Percentiles rank a stretch among this genome's conserved stretches.
Conservation (phyloP, 1,139 yeast genomes). For the Pneumocystis canis region DNA sequence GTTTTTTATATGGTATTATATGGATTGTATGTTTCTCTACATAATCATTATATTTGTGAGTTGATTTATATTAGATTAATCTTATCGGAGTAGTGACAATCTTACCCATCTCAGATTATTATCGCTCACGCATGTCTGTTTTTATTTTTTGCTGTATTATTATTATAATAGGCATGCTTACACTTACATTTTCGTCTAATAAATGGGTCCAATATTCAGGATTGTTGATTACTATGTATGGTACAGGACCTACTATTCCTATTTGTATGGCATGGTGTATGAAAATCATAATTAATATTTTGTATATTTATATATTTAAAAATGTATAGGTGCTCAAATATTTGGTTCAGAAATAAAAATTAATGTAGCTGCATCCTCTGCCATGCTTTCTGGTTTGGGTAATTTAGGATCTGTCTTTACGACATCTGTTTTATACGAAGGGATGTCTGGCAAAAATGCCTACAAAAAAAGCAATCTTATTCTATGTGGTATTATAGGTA, state of each 20-base stretch:
- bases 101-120: constrained; percentile 69
- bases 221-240: constrained; percentile 65
- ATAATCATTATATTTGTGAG: not conserved
- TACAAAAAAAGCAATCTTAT: constrained; percentile 70
- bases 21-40: constrained; percentile 15
- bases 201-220: constrained; percentile 73
- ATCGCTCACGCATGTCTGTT: constrained; percentile 43
- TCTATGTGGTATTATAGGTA: constrained; percentile 60
- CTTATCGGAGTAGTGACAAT: constrained; percentile 58
- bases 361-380: constrained; percentile 71
- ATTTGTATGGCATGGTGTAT: constrained; percentile 64
- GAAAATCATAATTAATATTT: not conserved
- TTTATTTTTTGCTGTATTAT: constrained; percentile 49
- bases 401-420: constrained; percentile 75
- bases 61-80: constrained; percentile 27
- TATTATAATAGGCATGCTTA: constrained; percentile 60
- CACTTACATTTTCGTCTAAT: constrained; percentile 42
- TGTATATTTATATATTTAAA: not conserved
- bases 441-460: constrained; percentile 68
- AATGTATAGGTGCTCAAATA: not conserved
- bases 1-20: not conserved
- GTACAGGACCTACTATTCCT: constrained; percentile 83
- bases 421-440: constrained; percentile 68
- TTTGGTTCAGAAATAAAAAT: constrained; percentile 59
- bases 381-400: constrained; percentile 72